Conservation (phyloP, 176 grass and related monocot genomes). For the Alloteropsis semialata region DNA sequence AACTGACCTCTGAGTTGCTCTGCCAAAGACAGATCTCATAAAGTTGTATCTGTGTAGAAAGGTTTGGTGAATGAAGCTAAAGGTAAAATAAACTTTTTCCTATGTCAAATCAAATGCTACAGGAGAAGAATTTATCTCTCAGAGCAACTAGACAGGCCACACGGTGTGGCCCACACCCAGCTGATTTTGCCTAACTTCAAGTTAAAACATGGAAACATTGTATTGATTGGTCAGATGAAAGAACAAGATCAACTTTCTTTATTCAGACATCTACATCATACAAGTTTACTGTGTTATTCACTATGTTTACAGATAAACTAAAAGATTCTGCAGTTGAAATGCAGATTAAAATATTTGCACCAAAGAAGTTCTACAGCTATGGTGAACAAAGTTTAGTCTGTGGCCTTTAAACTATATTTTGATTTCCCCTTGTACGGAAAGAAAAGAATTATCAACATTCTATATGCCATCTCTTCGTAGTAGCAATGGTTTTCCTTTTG, state of each 20-base stretch:
- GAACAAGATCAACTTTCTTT: constrained; percentile 10
- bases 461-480: constrained; percentile 11
- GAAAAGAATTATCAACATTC: not conserved
- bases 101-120: not conserved
- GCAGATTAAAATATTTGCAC: not conserved
- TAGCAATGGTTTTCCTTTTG: not conserved
- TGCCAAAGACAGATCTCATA: not conserved
- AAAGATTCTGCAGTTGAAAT: constrained; percentile 3
- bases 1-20: constrained; percentile 26
- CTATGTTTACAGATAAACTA: constrained; percentile 38
- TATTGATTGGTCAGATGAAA: constrained; percentile 12
- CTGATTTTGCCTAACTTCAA: constrained; percentile 15
- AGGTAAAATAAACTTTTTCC: not conserved
- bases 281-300: constrained; percentile 24
- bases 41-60: constrained; percentile 2
- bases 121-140: not conserved
- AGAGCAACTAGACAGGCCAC: not conserved
- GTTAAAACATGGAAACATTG: not conserved
- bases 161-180: too few relatives aligned
- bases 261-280: constrained; percentile 33
- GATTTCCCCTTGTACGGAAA: not conserved
- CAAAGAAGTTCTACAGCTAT: constrained; percentile 15
- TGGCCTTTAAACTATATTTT: constrained; percentile 10
- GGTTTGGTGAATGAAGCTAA: not conserved
- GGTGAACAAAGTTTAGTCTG: not conserved